phyloP scores from a whole-genome alignment of 2,329 filamentous ascomycete genomes.

The Ophiobolus disseminans region DNA sequence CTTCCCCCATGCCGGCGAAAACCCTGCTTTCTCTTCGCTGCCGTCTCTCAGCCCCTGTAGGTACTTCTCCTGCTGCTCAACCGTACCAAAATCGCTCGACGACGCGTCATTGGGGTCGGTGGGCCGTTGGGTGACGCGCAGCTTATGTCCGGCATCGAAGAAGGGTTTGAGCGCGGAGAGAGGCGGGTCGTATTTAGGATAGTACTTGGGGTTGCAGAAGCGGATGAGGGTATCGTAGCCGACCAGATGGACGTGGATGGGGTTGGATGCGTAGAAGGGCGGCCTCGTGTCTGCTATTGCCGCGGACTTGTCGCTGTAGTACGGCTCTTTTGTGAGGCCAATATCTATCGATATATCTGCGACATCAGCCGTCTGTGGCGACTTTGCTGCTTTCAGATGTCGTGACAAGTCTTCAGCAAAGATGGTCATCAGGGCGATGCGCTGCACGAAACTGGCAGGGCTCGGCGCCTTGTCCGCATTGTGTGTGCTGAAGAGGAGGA shows the following conservation, averaged over 20 bases:
- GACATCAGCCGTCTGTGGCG: conserved; percentile 7
- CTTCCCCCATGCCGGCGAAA: conserved; percentile 63
- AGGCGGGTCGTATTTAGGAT: conserved; percentile 57
- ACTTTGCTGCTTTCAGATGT: conserved; percentile 14
- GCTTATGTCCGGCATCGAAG: conserved; percentile 63
- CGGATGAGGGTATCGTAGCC: conserved; percentile 80
- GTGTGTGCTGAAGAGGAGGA: conserved; percentile 68
- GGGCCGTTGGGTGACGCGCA: conserved; percentile 70
- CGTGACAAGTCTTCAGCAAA: conserved; percentile 65
- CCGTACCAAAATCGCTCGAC: conserved; percentile 65
- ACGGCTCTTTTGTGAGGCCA: conserved; percentile 73
- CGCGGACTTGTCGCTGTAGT: conserved; percentile 74
- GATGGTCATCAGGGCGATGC: conserved; percentile 74
- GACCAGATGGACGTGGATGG: conserved; percentile 70
- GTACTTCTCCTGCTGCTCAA: conserved; percentile 62
- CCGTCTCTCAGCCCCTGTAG: conserved; percentile 58
- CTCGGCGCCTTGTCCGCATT: conserved; percentile 72
- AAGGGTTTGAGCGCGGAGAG: conserved; percentile 67
- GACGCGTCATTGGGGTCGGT: conserved; percentile 42
- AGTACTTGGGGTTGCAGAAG: conserved; percentile 77
- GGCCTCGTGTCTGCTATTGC: conserved; percentile 59
- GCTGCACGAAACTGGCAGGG: conserved; percentile 71
- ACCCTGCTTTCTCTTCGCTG: conserved; percentile 61
- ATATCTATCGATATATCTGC: conserved; percentile 62
- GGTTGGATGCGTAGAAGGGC: conserved; percentile 44